Percentiles rank a stretch among this genome's conserved stretches.
Evolutionary conservation across 306 rosid species (phyloP).

Genomic region (Abrus pulchellus): DNA sequence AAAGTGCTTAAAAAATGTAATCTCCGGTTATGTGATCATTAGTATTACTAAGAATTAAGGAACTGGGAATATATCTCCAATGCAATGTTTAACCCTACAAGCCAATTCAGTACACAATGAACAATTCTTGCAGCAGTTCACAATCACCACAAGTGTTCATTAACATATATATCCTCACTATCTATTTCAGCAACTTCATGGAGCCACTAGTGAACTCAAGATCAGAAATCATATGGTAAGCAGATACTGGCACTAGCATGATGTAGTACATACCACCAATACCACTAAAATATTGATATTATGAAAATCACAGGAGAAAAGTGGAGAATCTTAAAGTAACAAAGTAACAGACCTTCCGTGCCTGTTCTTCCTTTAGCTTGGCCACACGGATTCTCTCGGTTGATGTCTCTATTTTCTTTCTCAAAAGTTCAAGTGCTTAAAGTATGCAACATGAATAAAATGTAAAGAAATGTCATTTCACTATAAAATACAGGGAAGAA

Average conservation of each 20-base stretch:
- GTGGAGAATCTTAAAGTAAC: slow-evolving; percentile 39
- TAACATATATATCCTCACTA: slow-evolving; percentile 9
- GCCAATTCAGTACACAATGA: slow-evolving; percentile 30
- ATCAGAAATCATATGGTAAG: slow-evolving; percentile 35
- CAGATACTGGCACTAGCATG: slow-evolving; percentile 19
- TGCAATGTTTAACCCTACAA: slow-evolving; percentile 19
- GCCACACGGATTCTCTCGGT: slow-evolving; percentile 82
- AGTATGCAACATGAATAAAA: slow-evolving; percentile 47
- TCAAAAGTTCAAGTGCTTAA: slow-evolving; percentile 87
- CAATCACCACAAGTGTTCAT: slow-evolving; percentile 16
- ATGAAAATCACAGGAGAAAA: slow-evolving; percentile 38
- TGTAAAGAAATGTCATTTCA: slow-evolving; percentile 51
- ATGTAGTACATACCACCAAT: slow-evolving; percentile 1
- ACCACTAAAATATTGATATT: slow-evolving; percentile 26
- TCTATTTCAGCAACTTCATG: slow-evolving; percentile 22
- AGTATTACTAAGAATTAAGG: not conserved
- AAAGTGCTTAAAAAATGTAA: slow-evolving; percentile 18
- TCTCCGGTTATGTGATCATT: slow-evolving; percentile 14
- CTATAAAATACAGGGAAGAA: slow-evolving; percentile 36
- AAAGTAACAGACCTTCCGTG: slow-evolving; percentile 63
- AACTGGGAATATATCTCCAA: slow-evolving; percentile 13
- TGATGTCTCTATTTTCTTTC: slow-evolving; percentile 86
- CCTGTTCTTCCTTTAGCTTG: slow-evolving; percentile 87
- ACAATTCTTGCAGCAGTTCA: slow-evolving; percentile 36
- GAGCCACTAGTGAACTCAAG: slow-evolving; percentile 15